A percentile compares a stretch with the other conserved stretches of the same genome.
These are phyloP conservation scores for Pseudogymnoascus sp. DNA, from an alignment of 2,329 filamentous ascomycete species.

Conservation along the genomic window DNA sequence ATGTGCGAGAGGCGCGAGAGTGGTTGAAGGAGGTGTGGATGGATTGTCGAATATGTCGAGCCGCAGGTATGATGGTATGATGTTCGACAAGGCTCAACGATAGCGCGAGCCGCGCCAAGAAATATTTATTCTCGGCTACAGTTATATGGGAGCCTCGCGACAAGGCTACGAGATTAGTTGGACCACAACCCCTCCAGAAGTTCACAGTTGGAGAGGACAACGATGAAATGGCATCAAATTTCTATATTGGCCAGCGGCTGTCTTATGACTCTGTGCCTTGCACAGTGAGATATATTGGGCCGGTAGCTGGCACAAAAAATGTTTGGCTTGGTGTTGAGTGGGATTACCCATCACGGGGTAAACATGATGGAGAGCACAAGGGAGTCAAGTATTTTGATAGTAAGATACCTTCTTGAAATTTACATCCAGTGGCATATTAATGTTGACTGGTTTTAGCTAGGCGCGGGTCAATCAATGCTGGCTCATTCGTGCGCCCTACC, in stretches of 20 bases:
- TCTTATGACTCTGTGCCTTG: slow-evolving; percentile 73
- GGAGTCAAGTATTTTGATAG: slow-evolving; percentile 78
- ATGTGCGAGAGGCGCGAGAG: not conserved
- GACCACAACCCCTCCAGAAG: slow-evolving; percentile 1
- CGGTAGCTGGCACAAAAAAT: slow-evolving; percentile 68
- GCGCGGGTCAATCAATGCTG: slow-evolving; percentile 61
- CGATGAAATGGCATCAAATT: slow-evolving; percentile 21
- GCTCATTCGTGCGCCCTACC: slow-evolving; percentile 79
- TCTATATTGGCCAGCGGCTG: slow-evolving; percentile 64
- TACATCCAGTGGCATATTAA: slow-evolving; percentile 3
- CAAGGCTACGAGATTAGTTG: slow-evolving; percentile 10
- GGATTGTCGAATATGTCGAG: not conserved
- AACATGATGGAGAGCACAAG: slow-evolving; percentile 81
- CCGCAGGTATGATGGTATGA: not conserved
- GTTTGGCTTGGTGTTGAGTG: slow-evolving; percentile 93
- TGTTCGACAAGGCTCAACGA: slow-evolving; percentile 1
- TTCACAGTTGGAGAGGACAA: slow-evolving; percentile 1
- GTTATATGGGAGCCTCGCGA: not conserved
- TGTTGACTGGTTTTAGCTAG: slow-evolving; percentile 39
- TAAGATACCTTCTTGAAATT: slow-evolving; percentile 37
- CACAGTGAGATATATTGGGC: slow-evolving; percentile 78
- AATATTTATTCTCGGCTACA: slow-evolving; percentile 12
- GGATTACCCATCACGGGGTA: slow-evolving; percentile 81
- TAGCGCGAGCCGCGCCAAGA: slow-evolving; percentile 7
- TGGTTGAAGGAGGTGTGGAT: not conserved